Conservation (phyloP, 1,284 basidiomycete species). For the Xerocomus amazonicus region DNA sequence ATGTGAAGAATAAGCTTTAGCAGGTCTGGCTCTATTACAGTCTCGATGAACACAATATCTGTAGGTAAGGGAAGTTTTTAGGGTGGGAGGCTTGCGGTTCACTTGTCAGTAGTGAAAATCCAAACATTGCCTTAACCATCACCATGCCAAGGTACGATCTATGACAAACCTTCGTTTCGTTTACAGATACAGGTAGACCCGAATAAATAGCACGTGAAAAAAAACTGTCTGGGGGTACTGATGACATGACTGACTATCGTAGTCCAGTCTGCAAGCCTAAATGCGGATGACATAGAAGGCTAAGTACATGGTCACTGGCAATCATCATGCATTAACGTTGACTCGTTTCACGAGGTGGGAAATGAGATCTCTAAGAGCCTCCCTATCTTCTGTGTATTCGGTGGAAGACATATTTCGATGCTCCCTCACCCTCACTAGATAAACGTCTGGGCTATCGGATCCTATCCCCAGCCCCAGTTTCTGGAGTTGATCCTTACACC, state of each 20-base stretch:
- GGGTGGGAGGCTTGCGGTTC: too few species aligned
- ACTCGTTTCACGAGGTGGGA: background rate
- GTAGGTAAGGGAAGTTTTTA: too few species aligned
- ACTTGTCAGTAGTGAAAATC: too few species aligned
- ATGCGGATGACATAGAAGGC: background rate
- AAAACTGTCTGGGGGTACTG: background rate
- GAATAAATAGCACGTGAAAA: background rate
- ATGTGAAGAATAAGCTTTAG: too few species aligned
- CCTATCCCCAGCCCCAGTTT: slow-evolving; percentile 6
- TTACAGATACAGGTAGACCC: background rate
- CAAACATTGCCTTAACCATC: background rate
- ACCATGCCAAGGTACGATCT: background rate
- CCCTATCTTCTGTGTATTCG: slow-evolving; percentile 18
- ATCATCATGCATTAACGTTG: background rate
- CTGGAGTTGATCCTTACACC: slow-evolving; percentile 16
- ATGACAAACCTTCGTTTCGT: background rate
- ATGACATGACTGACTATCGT: background rate
- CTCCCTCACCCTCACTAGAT: slow-evolving; percentile 15
- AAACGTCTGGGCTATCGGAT: slow-evolving; percentile 1
- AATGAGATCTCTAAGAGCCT: slow-evolving; percentile 17
- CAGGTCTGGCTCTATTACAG: too few species aligned
- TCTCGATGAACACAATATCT: too few species aligned
- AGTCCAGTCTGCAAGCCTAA: background rate
- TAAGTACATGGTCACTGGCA: background rate
- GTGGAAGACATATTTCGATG: slow-evolving; percentile 1